Evolutionary conservation across 2,329 filamentous ascomycete species (phyloP).

Genomic region (Botrytis paeoniae): DNA sequence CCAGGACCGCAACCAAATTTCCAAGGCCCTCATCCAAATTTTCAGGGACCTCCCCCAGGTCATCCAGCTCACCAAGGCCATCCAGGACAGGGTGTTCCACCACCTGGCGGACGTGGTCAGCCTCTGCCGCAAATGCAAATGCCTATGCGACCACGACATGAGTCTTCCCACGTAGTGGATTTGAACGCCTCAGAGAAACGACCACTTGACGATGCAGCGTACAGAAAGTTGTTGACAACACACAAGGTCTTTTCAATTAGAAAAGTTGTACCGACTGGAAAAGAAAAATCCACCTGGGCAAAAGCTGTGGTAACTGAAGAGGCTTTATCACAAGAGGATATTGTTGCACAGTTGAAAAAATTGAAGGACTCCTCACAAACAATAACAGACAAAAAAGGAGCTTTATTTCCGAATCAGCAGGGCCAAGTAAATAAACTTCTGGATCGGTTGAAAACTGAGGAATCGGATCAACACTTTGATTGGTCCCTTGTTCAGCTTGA

Average conservation of each 20-base stretch:
- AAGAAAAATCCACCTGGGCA: constrained; percentile 34
- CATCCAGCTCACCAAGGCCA: neutral
- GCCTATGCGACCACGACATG: constrained; percentile 11
- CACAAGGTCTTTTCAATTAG: constrained; percentile 31
- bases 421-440: constrained; percentile 34
- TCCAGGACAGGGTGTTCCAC: neutral
- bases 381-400: constrained; percentile 33
- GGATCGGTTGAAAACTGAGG: constrained; percentile 30
- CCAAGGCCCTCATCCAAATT: neutral
- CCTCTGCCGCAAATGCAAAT: constrained; percentile 16
- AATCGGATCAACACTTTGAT: constrained; percentile 31
- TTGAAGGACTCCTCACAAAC: constrained; percentile 29
- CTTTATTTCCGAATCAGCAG: constrained; percentile 31
- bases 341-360: constrained; percentile 32
- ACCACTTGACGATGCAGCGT: constrained; percentile 13
- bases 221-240: constrained; percentile 16
- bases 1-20: neutral
- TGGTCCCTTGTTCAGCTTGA: constrained; percentile 36
- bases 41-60: neutral
- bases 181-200: neutral
- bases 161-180: constrained; percentile 12
- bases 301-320: constrained; percentile 31
- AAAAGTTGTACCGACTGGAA: constrained; percentile 27
- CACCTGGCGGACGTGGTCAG: neutral
- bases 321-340: constrained; percentile 31